Base-by-base conservation (phyloP, 2,329 filamentous ascomycete species). In the Fusarium sp. region DNA sequence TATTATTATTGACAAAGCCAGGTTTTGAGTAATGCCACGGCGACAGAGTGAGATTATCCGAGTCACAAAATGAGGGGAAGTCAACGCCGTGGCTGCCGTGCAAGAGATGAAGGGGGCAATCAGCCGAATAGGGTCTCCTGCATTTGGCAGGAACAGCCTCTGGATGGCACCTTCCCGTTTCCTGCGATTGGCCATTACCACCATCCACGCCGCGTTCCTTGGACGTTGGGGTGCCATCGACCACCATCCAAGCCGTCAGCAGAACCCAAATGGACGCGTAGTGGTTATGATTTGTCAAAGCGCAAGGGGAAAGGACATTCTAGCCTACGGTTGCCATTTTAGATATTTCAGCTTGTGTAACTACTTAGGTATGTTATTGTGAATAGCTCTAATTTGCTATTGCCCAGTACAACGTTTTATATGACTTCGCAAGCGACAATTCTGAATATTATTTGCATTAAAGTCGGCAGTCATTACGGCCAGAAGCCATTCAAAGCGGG, bases 21-120 rank as follows among this genome's bases (percentile, higher is more conserved):
- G 41, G 68, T 60, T 74, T 41, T 57, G 71, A 74, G 69, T 75
- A 73, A 75, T 75, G 55, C 28, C 45, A 52, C 39, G 65, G 62
- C 33, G 63, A 51, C 48, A 56, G 56, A 49, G 49, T 63, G 69
- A 74, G 68, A 73, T 74, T 70, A 51, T 69, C 58, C 61, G 72
- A 73, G 72, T 75, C 69, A 64, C 70, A 56, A 70, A 64, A 49
- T 75, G 73, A 73, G 73, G 73, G 72, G 69, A 75, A 75, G 66
- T 41, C 61, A 56, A 68, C 73, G 72, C 72, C 72, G 60, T 72
- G 72, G 72, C 69, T 75, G 66, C 65, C 57, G 59, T 64, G 38
- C 33, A 57, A 47, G 39, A 62, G 72, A 73, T 75, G 61, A 75
- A 75, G 73, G 69, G 72, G 69, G 65, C 60, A 75, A 56, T 58